Evolutionary conservation across 2,329 filamentous ascomycete genomes (phyloP).

Genomic region (Colletotrichum theobromicola): DNA sequence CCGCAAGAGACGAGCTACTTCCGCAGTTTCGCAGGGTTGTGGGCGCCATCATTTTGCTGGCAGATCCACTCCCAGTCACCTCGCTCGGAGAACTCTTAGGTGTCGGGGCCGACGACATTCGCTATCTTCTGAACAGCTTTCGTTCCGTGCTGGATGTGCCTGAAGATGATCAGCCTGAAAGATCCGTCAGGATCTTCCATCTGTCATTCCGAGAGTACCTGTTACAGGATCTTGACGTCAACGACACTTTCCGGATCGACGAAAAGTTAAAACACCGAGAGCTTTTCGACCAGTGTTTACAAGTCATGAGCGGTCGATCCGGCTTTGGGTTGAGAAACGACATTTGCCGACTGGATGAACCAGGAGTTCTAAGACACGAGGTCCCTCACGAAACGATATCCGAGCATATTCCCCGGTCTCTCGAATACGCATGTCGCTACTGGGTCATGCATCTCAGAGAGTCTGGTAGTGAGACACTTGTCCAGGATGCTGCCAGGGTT

Average conservation of each 20-base stretch:
- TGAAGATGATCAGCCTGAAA: neutral
- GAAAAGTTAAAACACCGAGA: neutral
- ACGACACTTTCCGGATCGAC: fast-evolving
- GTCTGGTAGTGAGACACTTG: neutral
- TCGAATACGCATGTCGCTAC: neutral
- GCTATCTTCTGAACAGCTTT: neutral
- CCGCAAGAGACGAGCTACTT: neutral
- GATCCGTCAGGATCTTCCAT: neutral
- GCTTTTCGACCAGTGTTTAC: neutral
- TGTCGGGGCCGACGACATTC: neutral
- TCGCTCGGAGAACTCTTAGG: neutral
- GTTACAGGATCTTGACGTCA: neutral
- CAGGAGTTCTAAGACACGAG: neutral
- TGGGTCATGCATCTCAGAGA: neutral
- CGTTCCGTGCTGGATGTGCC: neutral
- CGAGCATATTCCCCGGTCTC: neutral
- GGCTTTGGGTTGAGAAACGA: neutral
- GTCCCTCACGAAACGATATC: neutral
- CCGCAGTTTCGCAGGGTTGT: neutral
- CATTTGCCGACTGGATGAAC: neutral
- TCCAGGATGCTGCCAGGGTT: fast-evolving
- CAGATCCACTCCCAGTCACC: neutral
- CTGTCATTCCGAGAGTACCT: neutral
- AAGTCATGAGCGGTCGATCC: fast-evolving
- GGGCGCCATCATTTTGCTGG: neutral